These are phyloP conservation scores for Cicer bijugum DNA, from an alignment of 306 rosid genomes.

Conservation along the genomic window DNA sequence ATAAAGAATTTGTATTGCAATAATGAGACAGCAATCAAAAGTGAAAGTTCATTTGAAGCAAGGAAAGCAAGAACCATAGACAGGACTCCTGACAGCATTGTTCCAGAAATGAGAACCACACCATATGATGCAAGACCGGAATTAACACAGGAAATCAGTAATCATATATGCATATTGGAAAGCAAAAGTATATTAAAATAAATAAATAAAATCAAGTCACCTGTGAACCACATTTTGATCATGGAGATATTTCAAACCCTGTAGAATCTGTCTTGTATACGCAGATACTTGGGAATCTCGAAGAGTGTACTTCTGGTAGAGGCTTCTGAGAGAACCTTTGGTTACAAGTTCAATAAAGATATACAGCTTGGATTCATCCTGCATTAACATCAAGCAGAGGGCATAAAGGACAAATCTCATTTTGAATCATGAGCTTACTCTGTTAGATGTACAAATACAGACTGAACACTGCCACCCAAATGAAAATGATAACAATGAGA, in stretches of 20 bases:
- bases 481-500: slow-evolving; percentile 2
- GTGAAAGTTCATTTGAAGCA: slow-evolving; percentile 21
- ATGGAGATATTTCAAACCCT: slow-evolving; percentile 93
- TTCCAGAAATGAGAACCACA: slow-evolving; percentile 11
- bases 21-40: slow-evolving; percentile 9
- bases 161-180: slow-evolving; percentile 28
- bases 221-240: slow-evolving; percentile 89
- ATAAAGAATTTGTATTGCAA: slow-evolving; percentile 31
- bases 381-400: slow-evolving; percentile 48
- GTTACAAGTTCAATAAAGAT: slow-evolving; percentile 91
- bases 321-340: slow-evolving; percentile 79
- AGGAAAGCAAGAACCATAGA: slow-evolving; percentile 39
- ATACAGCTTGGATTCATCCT: slow-evolving; percentile 82
- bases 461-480: background rate
- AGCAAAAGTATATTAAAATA: background rate
- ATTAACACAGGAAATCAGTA: slow-evolving; percentile 23
- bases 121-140: slow-evolving; percentile 26
- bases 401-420: slow-evolving; percentile 33
- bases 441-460: slow-evolving; percentile 32
- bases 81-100: slow-evolving; percentile 29
- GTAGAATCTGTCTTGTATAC: slow-evolving; percentile 87
- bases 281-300: slow-evolving; percentile 83
- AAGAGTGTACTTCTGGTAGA: slow-evolving; percentile 67
- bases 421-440: slow-evolving; percentile 30
- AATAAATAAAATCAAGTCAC: slow-evolving; percentile 48